Evolutionary conservation across 1,284 basidiomycete genomes (phyloP), one percentile per base, ranked within the genome.

Genomic region (Stygiomarasmius scandens): DNA sequence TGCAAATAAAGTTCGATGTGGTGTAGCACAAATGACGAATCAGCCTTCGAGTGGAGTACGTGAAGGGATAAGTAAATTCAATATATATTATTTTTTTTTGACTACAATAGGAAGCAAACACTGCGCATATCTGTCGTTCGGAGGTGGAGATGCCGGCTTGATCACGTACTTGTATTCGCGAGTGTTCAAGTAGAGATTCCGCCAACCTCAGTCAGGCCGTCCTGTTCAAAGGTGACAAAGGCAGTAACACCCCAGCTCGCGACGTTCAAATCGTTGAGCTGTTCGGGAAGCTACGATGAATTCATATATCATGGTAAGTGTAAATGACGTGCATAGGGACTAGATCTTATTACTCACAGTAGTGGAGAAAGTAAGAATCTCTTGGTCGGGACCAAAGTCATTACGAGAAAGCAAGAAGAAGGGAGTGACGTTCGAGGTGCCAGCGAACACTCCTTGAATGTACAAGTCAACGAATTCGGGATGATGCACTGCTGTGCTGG

Each of bases 391-490:
- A 47, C 23, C 52, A 36, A 53, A 63, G 20, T 45, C 47, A 49
- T 63, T 59, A n/a, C 62, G 55, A 11, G 54, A 52, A 3, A 63
- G 6, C 38, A 59, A 25, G n/a, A 61, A 27, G 38, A 55, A 59
- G 1, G 59, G 57, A 32, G 58, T 54, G 2, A 49, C 51, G 11
- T 56, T 52, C 11, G 55, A 50, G 16, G 38, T 41, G 25, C 54
- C 53, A 1, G 60, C 23, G 24, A 55, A 49, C 22, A 34, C 36
- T 41, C 62, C 62, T 51, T 63, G 57, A 23, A 63, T 14, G 53
- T 57, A 58, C 25, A 63, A 57, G 38, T 63, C 62, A 34, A 63
- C 60, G 45, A 52, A 59, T 29, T 57, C 34, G 12, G 62, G 62
- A 9, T 55, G 47, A 32, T 58, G 34, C 11, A 8, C 6, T 2